phyloP scores from a whole-genome alignment of 139 green algal species.

The Pleodorina starrii region DNA sequence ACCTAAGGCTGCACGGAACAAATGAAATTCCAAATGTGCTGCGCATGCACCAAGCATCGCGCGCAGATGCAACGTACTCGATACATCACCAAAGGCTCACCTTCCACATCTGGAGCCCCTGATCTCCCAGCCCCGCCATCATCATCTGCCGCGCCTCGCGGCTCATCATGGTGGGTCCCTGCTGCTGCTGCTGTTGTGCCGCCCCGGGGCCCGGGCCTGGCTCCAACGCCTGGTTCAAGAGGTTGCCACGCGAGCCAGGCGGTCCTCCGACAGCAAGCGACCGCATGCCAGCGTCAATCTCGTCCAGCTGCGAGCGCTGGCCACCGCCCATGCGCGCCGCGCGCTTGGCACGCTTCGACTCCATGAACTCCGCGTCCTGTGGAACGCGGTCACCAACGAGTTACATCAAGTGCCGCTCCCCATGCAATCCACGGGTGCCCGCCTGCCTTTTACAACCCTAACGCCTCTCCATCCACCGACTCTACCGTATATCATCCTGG shows the following conservation, averaged over 20 bases:
- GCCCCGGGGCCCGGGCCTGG: not conserved
- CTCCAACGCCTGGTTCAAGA: conserved; percentile 56
- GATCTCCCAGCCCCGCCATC: conserved; percentile 73
- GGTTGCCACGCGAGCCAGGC: not conserved
- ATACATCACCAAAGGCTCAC: too few species aligned
- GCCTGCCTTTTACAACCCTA: too few species aligned
- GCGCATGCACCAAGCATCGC: too few species aligned
- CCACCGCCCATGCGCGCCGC: conserved; percentile 31
- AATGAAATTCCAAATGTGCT: too few species aligned
- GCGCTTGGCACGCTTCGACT: conserved; percentile 73
- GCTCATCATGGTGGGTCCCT: conserved; percentile 90
- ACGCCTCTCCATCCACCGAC: too few species aligned
- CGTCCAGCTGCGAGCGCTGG: conserved; percentile 4
- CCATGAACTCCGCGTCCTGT: conserved; percentile 87
- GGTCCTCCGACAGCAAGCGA: not conserved
- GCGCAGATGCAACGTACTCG: too few species aligned
- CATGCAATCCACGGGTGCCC: too few species aligned
- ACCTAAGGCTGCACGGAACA: too few species aligned
- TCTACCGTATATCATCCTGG: too few species aligned
- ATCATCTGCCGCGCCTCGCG: conserved; percentile 82
- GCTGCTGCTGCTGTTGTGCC: conserved; percentile 31
- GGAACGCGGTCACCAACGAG: not conserved
- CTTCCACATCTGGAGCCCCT: conserved; percentile 83
- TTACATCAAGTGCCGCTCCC: too few species aligned
- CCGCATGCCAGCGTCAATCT: not conserved